A percentile compares a stretch with the other conserved stretches of the same genome.
phyloP scores from a whole-genome alignment of 108 stramenopile genomes.

The Pseudonitzschia multiseries region DNA sequence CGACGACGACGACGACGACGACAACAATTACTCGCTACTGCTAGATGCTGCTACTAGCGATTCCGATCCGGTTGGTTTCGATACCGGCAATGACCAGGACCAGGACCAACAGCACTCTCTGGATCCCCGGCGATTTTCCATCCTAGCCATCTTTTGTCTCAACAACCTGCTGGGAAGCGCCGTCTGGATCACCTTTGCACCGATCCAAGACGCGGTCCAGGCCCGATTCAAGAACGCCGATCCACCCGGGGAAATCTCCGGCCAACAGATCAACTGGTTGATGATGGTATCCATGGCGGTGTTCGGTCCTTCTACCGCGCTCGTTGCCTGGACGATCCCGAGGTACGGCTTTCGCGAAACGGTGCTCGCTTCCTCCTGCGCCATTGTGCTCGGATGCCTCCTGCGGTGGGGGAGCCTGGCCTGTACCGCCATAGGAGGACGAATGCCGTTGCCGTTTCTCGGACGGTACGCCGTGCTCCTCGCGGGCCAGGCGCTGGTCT shows the following conservation, averaged over 20 bases:
- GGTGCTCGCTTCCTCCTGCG: neutral
- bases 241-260: neutral
- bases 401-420: constrained; percentile 14
- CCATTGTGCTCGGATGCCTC: constrained; percentile 5
- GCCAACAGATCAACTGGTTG: constrained; percentile 16
- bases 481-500: constrained; percentile 10
- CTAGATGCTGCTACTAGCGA: too few species aligned
- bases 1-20: too few species aligned
- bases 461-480: constrained; percentile 8
- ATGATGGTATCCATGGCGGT: constrained; percentile 5
- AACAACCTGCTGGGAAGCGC: constrained; percentile 12
- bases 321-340: constrained; percentile 10
- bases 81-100: neutral
- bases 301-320: constrained; percentile 1
- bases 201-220: constrained; percentile 16
- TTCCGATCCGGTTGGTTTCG: too few species aligned
- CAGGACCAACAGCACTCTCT: neutral
- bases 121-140: constrained; percentile 18
- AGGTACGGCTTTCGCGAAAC: constrained; percentile 10
- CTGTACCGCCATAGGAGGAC: too few species aligned
- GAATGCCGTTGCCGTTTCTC: neutral
- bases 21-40: too few species aligned
- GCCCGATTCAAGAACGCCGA: neutral
- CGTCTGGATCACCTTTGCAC: constrained; percentile 23
- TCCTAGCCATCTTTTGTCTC: constrained; percentile 8